phyloP scores from a whole-genome alignment of 345 rosid genomes.

The Brassica carinata region DNA sequence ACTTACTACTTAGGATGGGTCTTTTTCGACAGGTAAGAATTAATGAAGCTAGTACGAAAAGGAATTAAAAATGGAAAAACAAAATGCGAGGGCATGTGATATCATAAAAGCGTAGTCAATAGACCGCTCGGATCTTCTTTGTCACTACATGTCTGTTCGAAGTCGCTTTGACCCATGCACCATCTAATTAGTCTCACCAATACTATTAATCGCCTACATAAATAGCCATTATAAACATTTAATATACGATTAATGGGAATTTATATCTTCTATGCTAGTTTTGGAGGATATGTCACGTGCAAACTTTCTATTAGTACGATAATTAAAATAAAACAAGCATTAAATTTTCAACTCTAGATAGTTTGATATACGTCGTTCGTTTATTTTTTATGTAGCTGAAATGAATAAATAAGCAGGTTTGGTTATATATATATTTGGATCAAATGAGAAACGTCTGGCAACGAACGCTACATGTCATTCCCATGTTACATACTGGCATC shows the following conservation, averaged over 20 bases:
- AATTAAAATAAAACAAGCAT: not conserved
- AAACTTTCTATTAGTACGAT: conserved; percentile 9
- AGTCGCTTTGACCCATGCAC: conserved; percentile 42
- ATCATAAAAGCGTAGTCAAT: conserved; percentile 63
- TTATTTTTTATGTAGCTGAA: conserved; percentile 2
- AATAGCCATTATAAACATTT: not conserved
- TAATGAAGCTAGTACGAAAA: conserved; percentile 27
- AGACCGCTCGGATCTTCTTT: conserved; percentile 38
- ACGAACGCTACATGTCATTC: conserved; percentile 26
- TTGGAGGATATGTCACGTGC: conserved; percentile 33
- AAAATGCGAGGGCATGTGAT: conserved; percentile 56
- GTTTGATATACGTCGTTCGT: conserved; percentile 9
- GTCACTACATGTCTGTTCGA: conserved; percentile 34
- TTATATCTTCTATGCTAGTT: conserved; percentile 34
- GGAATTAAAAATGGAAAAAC: conserved; percentile 11
- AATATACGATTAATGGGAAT: not conserved
- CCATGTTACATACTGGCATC: conserved; percentile 36
- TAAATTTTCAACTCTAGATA: not conserved
- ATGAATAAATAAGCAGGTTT: not conserved
- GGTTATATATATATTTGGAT: not conserved
- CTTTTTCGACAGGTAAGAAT: conserved; percentile 23
- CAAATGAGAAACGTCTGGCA: conserved; percentile 11
- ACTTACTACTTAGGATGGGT: not conserved
- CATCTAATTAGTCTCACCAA: conserved; percentile 34
- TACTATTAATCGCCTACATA: conserved; percentile 4